Conservation (phyloP, 257 asterid genomes). For the Asclepias syriaca region DNA sequence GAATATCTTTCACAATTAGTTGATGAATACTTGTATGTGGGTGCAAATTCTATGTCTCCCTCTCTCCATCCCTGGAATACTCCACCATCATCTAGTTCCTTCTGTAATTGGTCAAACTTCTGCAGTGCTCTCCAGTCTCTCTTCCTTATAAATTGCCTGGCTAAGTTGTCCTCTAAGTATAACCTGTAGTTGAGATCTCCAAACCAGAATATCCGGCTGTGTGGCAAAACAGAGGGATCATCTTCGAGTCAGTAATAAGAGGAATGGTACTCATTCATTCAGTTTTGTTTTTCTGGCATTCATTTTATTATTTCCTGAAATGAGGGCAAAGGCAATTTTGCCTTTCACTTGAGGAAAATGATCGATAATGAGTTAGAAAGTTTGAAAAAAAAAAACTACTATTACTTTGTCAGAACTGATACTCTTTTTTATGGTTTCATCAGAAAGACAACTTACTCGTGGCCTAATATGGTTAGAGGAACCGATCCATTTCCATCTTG, state of each 20-base stretch:
- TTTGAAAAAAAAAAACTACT: neutral
- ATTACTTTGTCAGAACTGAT: neutral
- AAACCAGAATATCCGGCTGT: constrained; percentile 97
- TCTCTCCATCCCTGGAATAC: constrained; percentile 92
- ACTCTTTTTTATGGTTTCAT: neutral
- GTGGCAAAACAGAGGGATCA: constrained; percentile 37
- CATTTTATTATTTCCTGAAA: neutral
- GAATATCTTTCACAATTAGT: constrained; percentile 71
- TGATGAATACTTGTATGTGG: constrained; percentile 81
- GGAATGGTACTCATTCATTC: neutral
- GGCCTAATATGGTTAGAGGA: constrained; percentile 81
- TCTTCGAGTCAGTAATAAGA: constrained; percentile 4
- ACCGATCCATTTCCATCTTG: constrained; percentile 38
- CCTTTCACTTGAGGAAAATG: neutral
- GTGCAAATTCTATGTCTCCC: constrained; percentile 84
- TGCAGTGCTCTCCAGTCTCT: constrained; percentile 72
- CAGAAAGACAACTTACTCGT: constrained; percentile 61
- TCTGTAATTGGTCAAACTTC: constrained; percentile 70
- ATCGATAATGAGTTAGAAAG: neutral
- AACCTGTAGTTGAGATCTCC: constrained; percentile 96
- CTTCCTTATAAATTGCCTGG: constrained; percentile 62
- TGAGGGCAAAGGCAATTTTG: neutral
- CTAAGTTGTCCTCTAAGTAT: constrained; percentile 68
- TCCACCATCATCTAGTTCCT: constrained; percentile 72
- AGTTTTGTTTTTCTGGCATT: neutral